Base-by-base conservation (phyloP, 805 yeast genomes). In the Metschnikowia peoriensis region DNA sequence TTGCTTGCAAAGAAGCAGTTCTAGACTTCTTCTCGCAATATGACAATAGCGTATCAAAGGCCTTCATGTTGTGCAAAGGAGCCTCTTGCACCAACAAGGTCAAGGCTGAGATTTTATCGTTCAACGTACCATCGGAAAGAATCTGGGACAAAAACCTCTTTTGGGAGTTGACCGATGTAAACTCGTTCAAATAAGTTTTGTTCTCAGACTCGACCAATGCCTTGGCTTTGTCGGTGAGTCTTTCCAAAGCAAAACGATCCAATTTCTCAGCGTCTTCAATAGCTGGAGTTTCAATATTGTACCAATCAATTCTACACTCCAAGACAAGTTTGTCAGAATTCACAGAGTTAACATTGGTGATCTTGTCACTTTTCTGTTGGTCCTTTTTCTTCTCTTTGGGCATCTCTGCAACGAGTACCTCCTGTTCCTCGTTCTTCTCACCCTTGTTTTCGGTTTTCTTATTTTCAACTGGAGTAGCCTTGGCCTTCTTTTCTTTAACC, bases 61-160 rank as follows among this genome's bases (percentile, higher is more conserved):
- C 89, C 66, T 89, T 88, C 48, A 85, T 65, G 61, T 93, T 88
- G 66, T 94, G 98, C 50, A 91, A 67, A 7, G 99, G 99, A 2
- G 97, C 92, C 72, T 94, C 98, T 67, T 94, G 98, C 45, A 92
- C 82, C 66, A 94, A 76, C 66, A 94, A 81, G 0, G 99, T 93
- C 65, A 94, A 78, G 0, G 99, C 97, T 45, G 97, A 89, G 50
- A 94, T 88, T 72, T 94, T 91, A 85, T 94, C 99, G 62, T 84
- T 86, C 61, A 93, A 78, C 0, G 99, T 94, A 88, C 99, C 99
- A 59, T 84, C 86, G 6, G 91, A 79, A 63, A 94, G 80, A 60
- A 94, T 86, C 70, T 93, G 96, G 1, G 93, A 81, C 77, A 90
- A 82, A 68, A 93, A 93, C 77, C 89, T 86, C 66, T 83, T 85